phyloP scores from a whole-genome alignment of 176 grass and related monocot genomes.

The Puccinellia tenuiflora region DNA sequence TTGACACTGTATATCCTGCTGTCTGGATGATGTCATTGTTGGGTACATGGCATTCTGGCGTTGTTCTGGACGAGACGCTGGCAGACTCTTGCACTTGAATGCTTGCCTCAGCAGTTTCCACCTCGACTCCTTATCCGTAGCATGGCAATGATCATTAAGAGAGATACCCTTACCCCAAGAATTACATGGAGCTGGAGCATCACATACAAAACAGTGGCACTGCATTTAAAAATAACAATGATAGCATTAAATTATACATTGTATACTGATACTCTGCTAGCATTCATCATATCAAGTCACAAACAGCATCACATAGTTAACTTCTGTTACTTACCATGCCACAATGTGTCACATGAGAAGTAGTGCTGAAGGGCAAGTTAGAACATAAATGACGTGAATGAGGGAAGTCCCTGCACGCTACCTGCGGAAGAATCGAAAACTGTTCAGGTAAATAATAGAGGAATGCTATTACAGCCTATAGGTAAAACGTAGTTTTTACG shows the following conservation, averaged over 20 bases:
- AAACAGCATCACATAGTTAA: not conserved
- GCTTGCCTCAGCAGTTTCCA: conserved; percentile 58
- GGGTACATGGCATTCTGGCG: conserved; percentile 12
- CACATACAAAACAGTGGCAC: conserved; percentile 99
- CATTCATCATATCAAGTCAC: not conserved
- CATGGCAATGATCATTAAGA: conserved; percentile 68
- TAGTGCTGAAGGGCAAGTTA: conserved; percentile 72
- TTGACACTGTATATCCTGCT: conserved; percentile 28
- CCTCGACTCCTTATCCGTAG: conserved; percentile 62
- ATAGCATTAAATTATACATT: not conserved
- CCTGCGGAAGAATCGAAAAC: conserved; percentile 35
- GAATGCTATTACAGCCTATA: conserved; percentile 6
- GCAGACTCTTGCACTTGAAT: conserved; percentile 36
- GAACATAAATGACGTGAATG: conserved; percentile 88
- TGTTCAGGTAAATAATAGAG: conserved; percentile 1
- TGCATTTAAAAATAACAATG: conserved; percentile 49
- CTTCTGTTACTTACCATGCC: conserved; percentile 52
- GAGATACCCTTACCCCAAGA: conserved; percentile 57
- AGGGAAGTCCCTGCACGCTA: conserved; percentile 95
- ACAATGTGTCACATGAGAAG: conserved; percentile 72
- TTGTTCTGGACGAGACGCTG: conserved; percentile 35
- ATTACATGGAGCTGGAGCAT: conserved; percentile 69
- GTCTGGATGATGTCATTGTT: not conserved
- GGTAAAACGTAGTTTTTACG: not conserved
- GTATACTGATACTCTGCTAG: not conserved